Conservation (phyloP, 352 stramenopile species). For the Thraustochytrium striatum region DNA sequence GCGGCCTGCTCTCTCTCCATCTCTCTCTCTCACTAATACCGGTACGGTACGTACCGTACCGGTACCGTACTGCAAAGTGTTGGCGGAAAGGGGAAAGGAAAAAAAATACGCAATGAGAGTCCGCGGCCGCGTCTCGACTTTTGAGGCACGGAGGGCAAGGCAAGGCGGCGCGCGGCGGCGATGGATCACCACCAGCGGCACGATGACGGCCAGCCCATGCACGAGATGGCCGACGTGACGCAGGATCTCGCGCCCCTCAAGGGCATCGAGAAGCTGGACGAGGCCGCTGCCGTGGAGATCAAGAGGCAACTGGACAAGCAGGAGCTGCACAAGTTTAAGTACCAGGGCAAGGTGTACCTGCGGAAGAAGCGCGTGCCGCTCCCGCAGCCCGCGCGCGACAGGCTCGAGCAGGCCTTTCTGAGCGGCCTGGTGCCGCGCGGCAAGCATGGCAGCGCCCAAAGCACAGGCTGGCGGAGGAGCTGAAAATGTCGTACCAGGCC, state of each 20-base stretch:
- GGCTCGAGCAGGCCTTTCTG: constrained; percentile 21
- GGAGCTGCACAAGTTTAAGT: constrained; percentile 41
- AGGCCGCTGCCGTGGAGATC: not conserved
- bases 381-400: not conserved
- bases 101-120: too few relatives aligned
- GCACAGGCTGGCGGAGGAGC: constrained; percentile 3
- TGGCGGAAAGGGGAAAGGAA: too few relatives aligned
- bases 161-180: not conserved
- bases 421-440: not conserved
- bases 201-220: not conserved
- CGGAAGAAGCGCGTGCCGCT: constrained; percentile 35
- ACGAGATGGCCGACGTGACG: not conserved
- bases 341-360: constrained; percentile 14
- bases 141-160: not conserved
- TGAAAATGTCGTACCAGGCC: not conserved
- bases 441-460: not conserved
- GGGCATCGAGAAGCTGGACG: not conserved
- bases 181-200: too few relatives aligned
- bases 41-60: too few relatives aligned
- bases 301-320: not conserved
- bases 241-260: not conserved
- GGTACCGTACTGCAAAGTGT: too few relatives aligned
- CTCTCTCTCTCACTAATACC: too few relatives aligned
- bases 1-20: too few relatives aligned
- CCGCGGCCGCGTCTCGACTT: too few relatives aligned